phyloP scores from a whole-genome alignment of 257 asterid species.

The Nicotiana obtusifolia region DNA sequence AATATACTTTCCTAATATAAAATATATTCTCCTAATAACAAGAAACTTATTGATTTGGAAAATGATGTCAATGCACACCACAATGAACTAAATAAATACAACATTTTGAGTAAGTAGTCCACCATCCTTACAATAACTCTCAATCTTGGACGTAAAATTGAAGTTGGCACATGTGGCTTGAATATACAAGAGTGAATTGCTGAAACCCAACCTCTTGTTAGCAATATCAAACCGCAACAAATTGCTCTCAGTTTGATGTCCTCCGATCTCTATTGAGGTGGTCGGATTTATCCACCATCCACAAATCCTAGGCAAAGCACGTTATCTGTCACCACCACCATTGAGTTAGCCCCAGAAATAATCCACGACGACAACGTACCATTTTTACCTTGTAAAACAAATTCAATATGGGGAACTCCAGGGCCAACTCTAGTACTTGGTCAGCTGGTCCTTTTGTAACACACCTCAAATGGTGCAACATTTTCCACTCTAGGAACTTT shows the following conservation, averaged over 20 bases:
- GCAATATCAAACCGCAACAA: constrained; percentile 45
- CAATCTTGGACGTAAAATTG: no score
- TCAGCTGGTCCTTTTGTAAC: constrained; percentile 25
- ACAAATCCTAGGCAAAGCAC: constrained; percentile 20
- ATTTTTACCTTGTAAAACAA: constrained; percentile 23
- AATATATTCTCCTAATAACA: no score
- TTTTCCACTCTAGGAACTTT: constrained; percentile 20
- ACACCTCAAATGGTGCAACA: constrained; percentile 27
- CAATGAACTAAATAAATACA: no score
- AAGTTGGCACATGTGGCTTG: no score
- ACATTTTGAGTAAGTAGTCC: no score
- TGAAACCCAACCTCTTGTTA: constrained; percentile 38
- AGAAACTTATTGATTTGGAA: no score
- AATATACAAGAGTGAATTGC: background rate
- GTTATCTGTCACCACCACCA: constrained; percentile 25
- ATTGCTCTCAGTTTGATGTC: constrained; percentile 42
- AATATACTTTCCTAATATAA: no score
- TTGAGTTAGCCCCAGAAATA: constrained; percentile 43
- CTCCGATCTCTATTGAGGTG: constrained; percentile 35
- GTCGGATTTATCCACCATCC: constrained; percentile 18
- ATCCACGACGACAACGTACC: constrained; percentile 22
- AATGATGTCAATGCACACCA: no score
- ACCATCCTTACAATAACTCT: no score
- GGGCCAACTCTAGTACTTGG: constrained; percentile 42
- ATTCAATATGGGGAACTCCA: constrained; percentile 37